Percentiles rank a stretch among this genome's conserved stretches.
phyloP scores from a whole-genome alignment of 805 yeast species.

The Priceomyces haplophilus region DNA sequence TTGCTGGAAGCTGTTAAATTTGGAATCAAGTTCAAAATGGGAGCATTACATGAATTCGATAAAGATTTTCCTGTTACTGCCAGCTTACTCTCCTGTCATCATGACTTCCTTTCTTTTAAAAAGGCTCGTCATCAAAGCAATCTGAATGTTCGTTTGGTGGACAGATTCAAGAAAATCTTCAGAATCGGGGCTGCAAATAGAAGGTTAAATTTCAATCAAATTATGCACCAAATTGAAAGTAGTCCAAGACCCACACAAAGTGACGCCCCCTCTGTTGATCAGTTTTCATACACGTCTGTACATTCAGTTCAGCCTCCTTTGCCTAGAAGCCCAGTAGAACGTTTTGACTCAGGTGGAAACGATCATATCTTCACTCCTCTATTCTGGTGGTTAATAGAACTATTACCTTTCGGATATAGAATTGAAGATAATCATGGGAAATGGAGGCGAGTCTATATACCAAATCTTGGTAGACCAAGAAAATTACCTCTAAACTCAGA shows the following conservation, averaged over 20 bases:
- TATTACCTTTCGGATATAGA: constrained; percentile 56
- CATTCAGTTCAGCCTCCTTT: neutral
- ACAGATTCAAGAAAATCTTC: neutral
- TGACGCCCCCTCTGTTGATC: neutral
- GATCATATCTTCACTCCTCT: constrained; percentile 22
- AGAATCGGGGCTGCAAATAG: constrained; percentile 1
- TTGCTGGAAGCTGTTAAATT: constrained; percentile 48
- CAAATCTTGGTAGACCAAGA: constrained; percentile 56
- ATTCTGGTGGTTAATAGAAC: constrained; percentile 62
- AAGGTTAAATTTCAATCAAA: constrained; percentile 5
- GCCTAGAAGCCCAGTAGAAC: constrained; percentile 14
- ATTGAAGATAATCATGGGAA: constrained; percentile 45
- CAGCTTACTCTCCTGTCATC: constrained; percentile 47
- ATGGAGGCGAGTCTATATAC: constrained; percentile 50
- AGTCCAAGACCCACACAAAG: constrained; percentile 1
- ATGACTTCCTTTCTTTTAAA: constrained; percentile 43
- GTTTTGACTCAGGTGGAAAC: constrained; percentile 41
- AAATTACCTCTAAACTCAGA: constrained; percentile 45
- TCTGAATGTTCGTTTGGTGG: neutral
- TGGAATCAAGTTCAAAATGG: constrained; percentile 48
- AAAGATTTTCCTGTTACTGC: constrained; percentile 35
- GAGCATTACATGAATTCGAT: constrained; percentile 40
- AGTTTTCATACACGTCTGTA: neutral
- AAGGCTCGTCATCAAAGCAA: neutral
- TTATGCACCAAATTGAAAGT: constrained; percentile 8